Conservation (phyloP, 768 basidiomycete species). For the Termitomyces sp. region DNA sequence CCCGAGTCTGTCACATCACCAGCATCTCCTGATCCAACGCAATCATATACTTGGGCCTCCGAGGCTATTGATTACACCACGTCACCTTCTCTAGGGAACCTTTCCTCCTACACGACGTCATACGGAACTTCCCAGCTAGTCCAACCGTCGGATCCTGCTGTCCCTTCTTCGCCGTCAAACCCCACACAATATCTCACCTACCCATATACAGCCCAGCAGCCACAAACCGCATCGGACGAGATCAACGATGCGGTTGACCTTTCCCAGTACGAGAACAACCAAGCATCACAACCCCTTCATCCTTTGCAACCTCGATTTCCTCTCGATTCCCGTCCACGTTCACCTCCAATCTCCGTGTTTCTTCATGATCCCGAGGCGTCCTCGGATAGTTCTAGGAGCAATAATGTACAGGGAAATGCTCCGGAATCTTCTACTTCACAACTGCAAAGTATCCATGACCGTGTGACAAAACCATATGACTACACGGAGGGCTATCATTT, state of each 20-base stretch:
- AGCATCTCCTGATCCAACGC: conserved; percentile 29
- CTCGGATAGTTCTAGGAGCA: conserved; percentile 13
- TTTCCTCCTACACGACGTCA: conserved; percentile 23
- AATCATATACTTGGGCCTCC: conserved; percentile 37
- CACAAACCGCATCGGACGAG: conserved; percentile 28
- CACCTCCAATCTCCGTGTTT: conserved; percentile 30
- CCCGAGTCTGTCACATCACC: conserved; percentile 40
- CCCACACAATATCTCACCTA: conserved; percentile 40
- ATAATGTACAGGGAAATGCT: conserved; percentile 17
- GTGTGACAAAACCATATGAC: conserved; percentile 78
- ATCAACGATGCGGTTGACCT: conserved; percentile 30
- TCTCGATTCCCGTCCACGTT: conserved; percentile 35
- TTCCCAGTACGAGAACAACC: conserved; percentile 20
- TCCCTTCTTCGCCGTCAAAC: conserved; percentile 29
- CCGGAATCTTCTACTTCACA: conserved; percentile 27
- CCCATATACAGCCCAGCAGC: conserved; percentile 32
- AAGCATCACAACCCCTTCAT: conserved; percentile 27
- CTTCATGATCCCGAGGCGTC: conserved; percentile 21
- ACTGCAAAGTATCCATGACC: conserved; percentile 55
- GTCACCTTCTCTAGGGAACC: conserved; percentile 25
- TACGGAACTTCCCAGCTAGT: conserved; percentile 31
- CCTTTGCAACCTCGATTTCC: conserved; percentile 50
- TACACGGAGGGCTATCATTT: conserved; percentile 97
- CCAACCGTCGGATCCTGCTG: conserved; percentile 27
- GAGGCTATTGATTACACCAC: conserved; percentile 33